Evolutionary conservation across 176 grass and related monocot species (phyloP).

Genomic region (Musa troglodytarum): DNA sequence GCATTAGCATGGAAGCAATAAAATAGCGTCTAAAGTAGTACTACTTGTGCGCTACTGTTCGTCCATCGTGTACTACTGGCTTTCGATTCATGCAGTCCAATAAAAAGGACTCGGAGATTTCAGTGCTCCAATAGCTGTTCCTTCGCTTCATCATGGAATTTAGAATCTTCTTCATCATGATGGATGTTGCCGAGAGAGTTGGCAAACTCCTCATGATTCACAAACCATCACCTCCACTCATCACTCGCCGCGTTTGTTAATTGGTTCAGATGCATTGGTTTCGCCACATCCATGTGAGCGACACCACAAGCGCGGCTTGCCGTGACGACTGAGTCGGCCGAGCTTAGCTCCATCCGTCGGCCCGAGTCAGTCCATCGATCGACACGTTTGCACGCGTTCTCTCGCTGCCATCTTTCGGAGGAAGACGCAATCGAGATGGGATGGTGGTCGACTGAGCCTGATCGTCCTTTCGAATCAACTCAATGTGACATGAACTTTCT

Average conservation of each 20-base stretch:
- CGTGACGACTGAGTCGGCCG: no score
- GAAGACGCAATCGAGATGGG: no score
- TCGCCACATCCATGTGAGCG: neutral
- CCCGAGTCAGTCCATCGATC: neutral
- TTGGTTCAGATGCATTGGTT: neutral
- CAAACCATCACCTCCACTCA: neutral
- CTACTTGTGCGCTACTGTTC: neutral
- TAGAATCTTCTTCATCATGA: neutral
- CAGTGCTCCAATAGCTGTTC: neutral
- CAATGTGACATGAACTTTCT: neutral
- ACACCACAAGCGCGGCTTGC: no score
- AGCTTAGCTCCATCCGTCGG: neutral
- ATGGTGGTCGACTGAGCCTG: no score
- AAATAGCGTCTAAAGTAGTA: neutral
- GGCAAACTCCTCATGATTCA: slow-evolving; percentile 8
- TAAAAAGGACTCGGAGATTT: no score
- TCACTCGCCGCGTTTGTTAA: neutral
- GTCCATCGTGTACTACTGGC: neutral
- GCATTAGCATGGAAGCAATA: neutral
- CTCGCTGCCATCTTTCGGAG: no score
- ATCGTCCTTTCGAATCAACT: neutral
- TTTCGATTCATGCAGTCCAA: no score
- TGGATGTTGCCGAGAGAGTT: neutral
- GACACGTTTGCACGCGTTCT: no score
- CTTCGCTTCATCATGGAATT: neutral